Percentiles rank a stretch among this genome's conserved stretches.
Conservation (phyloP, 2,329 filamentous ascomycete genomes). For the Xylariaceae sp. region DNA sequence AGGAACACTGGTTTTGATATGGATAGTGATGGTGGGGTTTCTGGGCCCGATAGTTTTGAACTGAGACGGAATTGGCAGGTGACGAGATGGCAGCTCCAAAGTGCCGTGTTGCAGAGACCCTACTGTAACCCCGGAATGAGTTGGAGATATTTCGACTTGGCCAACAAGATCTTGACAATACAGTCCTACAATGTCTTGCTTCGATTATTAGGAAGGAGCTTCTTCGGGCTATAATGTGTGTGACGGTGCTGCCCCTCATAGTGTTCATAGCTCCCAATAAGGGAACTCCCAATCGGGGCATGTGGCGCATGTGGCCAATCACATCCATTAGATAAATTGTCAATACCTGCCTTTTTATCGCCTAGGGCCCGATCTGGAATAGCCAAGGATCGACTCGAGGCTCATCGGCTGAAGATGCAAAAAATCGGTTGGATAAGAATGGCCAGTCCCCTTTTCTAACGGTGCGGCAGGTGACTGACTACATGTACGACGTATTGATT, state of each 20-base stretch:
- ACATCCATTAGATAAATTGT: slow-evolving; percentile 10
- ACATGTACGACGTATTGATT: too few species aligned
- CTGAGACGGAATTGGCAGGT: slow-evolving; percentile 34
- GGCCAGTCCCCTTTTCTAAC: too few species aligned
- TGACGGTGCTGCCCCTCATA: slow-evolving; percentile 20
- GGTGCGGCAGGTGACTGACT: too few species aligned
- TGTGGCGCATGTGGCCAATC: slow-evolving; percentile 21
- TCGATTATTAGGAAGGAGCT: neutral
- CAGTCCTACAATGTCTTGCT: neutral
- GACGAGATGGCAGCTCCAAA: slow-evolving; percentile 19
- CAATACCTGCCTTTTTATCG: neutral
- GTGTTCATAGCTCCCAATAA: slow-evolving; percentile 14
- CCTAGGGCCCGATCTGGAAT: slow-evolving; percentile 11
- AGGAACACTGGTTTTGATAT: too few species aligned
- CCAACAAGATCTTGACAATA: slow-evolving; percentile 2
- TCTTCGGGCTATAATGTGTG: slow-evolving; percentile 10
- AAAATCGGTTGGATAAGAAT: slow-evolving; percentile 2
- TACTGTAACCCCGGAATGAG: slow-evolving; percentile 2
- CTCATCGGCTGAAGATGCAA: neutral
- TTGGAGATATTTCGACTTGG: neutral
- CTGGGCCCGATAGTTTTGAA: neutral
- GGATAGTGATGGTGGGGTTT: slow-evolving; percentile 18
- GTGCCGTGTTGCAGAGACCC: neutral
- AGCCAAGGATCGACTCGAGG: slow-evolving; percentile 1
- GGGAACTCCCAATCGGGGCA: slow-evolving; percentile 21